These are phyloP conservation scores for Laburnicola sp. DNA, from an alignment of 2,329 filamentous ascomycete genomes.

Conservation along the genomic window DNA sequence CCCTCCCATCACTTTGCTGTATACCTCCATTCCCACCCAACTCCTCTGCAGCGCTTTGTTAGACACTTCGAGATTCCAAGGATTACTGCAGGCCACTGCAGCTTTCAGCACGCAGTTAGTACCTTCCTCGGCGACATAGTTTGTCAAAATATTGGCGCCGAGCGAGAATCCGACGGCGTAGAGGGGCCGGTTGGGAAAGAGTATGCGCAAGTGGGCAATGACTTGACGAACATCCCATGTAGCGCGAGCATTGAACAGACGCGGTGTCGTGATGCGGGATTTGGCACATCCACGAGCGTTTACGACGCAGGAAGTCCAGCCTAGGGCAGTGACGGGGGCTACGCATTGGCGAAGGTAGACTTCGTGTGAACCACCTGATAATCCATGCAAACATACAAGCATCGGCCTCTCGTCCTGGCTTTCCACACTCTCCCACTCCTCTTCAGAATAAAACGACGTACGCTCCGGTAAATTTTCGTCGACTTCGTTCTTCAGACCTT, in stretches of 20 bases:
- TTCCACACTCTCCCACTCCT: constrained; percentile 67
- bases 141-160: constrained; percentile 92
- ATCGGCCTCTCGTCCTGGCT: constrained; percentile 80
- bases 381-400: constrained; percentile 86
- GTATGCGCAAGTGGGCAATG: constrained; percentile 73
- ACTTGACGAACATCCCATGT: constrained; percentile 91
- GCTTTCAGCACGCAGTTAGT: constrained; percentile 68
- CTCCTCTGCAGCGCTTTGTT: constrained; percentile 66
- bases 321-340: constrained; percentile 70
- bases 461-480: constrained; percentile 71
- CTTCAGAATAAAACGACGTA: constrained; percentile 73
- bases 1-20: constrained; percentile 67
- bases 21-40: constrained; percentile 69
- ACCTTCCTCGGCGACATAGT: constrained; percentile 92
- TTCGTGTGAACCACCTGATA: constrained; percentile 90
- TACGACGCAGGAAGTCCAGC: constrained; percentile 88
- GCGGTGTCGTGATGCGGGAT: constrained; percentile 80
- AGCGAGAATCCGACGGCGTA: constrained; percentile 92
- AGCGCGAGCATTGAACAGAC: constrained; percentile 90
- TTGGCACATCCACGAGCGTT: constrained; percentile 90
- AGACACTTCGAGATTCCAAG: constrained; percentile 75
- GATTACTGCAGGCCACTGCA: constrained; percentile 72
- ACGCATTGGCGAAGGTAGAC: constrained; percentile 84
- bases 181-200: constrained; percentile 83
- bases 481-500: constrained; percentile 44